Evolutionary conservation across 768 basidiomycete species (phyloP), one percentile per base, ranked within the genome.

Genomic region (Phanerodontia chrysosporium): DNA sequence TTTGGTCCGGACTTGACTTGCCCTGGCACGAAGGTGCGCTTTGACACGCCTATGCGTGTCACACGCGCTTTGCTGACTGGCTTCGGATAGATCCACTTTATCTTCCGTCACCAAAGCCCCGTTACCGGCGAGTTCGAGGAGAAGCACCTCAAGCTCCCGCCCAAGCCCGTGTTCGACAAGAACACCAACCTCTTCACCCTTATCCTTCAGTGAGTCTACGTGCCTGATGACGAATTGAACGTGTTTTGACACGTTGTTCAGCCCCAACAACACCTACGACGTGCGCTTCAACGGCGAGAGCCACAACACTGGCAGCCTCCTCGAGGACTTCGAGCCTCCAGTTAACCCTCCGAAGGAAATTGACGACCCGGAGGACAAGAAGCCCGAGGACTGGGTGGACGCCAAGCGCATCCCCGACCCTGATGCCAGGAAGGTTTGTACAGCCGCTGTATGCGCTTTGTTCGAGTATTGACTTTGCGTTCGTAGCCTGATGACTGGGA

Each of bases 81-180:
- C 10, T 69, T 4, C 22, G 28, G 22, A 8, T 35, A 95, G 91
- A 80, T 98, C 52, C 97, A 99, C 82, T 98, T 99, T 76, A 99
- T 99, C 77, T 96, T 99, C 92, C 92, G 95, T 67, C 90, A 98
- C 82, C 86, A 89, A 79, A 95, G 85, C 80, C 96, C 97, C 35
- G 82, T 89, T 67, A 92, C 90, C 46, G 92, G 92, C 66, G 93
- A 94, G 69, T 84, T 83, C 64, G 97, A 98, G 76, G 97, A 99
- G 84, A 98, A 99, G 76, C 97, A 99, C 75, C 86, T 98, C 60
- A 83, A 78, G 55, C 70, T 80, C 59, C 80, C 95, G 62, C 95
- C 94, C 60, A 81, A 80, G 58, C 96, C 96, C 28, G 30, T 62
- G 49, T 78, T 96, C 67, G 89, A 87, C 74, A 98, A 96, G 78